Percentiles rank a stretch among this genome's conserved stretches.
Conservation (phyloP, 139 green algal species). For the Tetraselmis chui region DNA sequence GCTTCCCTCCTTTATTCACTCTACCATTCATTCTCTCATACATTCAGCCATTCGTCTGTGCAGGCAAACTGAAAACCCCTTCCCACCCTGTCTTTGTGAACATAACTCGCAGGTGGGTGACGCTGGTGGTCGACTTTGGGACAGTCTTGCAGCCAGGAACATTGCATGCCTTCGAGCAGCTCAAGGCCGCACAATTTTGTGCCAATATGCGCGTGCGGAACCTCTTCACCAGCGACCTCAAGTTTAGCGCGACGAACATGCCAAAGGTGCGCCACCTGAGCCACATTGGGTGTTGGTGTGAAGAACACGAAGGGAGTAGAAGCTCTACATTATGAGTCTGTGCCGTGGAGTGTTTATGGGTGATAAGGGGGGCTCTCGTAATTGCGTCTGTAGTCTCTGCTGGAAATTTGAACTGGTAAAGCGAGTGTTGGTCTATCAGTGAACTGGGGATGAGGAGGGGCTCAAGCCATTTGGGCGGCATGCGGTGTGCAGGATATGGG, state of each 20-base stretch:
- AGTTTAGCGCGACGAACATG: slow-evolving; percentile 42
- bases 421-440: too few species aligned
- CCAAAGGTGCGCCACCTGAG: background rate
- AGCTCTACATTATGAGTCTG: background rate
- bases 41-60: too few species aligned
- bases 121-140: background rate
- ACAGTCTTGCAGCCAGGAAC: slow-evolving; percentile 18
- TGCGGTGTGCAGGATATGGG: slow-evolving; percentile 44
- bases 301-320: background rate
- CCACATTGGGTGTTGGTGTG: background rate
- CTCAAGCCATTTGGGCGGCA: too few species aligned
- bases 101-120: slow-evolving; percentile 46
- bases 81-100: too few species aligned
- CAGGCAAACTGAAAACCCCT: too few species aligned
- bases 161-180: slow-evolving; percentile 30
- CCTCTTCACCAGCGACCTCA: slow-evolving; percentile 59
- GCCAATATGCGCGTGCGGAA: slow-evolving; percentile 54
- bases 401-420: too few species aligned
- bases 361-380: too few species aligned
- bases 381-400: slow-evolving; percentile 36
- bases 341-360: too few species aligned
- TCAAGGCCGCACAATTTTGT: slow-evolving; percentile 56
- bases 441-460: too few species aligned
- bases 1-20: too few species aligned
- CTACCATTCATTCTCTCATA: too few species aligned